Conservation (phyloP, 139 green algal species). For the Ulvella scutata region DNA sequence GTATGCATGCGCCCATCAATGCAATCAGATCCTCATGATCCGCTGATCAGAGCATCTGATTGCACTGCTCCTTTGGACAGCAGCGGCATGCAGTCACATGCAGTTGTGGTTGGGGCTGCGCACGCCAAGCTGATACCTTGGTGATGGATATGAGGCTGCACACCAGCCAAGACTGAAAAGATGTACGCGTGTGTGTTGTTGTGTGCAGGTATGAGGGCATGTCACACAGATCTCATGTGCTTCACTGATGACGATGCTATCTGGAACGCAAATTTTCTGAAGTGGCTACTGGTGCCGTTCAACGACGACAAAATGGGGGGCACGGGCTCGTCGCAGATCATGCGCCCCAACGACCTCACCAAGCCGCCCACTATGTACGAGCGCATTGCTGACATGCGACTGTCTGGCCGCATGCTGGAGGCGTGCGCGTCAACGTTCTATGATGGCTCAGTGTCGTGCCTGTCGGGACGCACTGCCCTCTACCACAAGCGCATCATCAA, state of each 20-base stretch:
- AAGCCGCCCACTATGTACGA: neutral
- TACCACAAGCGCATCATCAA: constrained; percentile 3
- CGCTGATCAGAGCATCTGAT: too few relatives aligned
- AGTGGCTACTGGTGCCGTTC: constrained; percentile 2
- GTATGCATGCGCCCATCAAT: too few relatives aligned
- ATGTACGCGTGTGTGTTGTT: too few relatives aligned
- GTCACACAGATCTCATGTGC: neutral
- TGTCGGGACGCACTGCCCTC: neutral
- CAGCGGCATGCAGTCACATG: too few relatives aligned
- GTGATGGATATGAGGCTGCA: too few relatives aligned
- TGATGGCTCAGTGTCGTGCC: neutral
- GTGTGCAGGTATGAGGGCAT: constrained; percentile 1
- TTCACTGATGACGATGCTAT: constrained; percentile 1
- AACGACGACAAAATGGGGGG: neutral
- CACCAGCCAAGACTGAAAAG: too few relatives aligned
- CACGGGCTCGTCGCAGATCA: neutral
- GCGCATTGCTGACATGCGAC: neutral
- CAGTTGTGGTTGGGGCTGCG: too few relatives aligned
- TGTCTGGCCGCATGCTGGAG: neutral
- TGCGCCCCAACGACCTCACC: neutral
- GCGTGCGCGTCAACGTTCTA: neutral
- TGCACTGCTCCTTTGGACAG: too few relatives aligned
- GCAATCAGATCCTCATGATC: too few relatives aligned
- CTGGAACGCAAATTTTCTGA: neutral
- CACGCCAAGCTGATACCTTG: too few relatives aligned